Base-by-base conservation (phyloP, 2,329 filamentous ascomycete species). In the Fusarium sp. region DNA sequence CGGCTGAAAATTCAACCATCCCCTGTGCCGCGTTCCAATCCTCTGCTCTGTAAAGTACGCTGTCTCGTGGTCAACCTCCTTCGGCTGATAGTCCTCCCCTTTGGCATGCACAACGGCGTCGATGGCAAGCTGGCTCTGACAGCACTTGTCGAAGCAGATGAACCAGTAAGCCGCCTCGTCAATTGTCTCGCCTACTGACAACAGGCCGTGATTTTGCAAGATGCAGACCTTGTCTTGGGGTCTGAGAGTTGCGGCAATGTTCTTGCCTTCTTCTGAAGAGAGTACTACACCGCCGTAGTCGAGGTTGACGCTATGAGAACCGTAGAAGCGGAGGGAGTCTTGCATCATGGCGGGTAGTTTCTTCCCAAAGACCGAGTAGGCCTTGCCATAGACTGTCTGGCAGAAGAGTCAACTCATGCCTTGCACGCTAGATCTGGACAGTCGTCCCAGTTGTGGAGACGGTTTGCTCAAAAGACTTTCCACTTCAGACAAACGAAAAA, bases 131-230 rank as follows among this genome's bases (percentile, higher is more conserved):
- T 48, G 43, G 13, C 31, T 57, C 10, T 57, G 41, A n/a, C 41
- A 48, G 8, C 18, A 47, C 18, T 57, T 57, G 40, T 48, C 54
- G 13, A 57, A 47, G 10, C 30, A 57, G 3, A 47, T 57, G 23
- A 57, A 57, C 54, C 54, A 37, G n/a, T 36, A 44, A 13, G 52
- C 40, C 7, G 52, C 52, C 15, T 30, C 52, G 12, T 55, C 39
- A 5, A 55, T 34, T 0, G 39, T 36, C 11, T 44, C 39, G 10
- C 39, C 52, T 7, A 34, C 39, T 15, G 39, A 34, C 15, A 65
- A 44, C 11, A 61, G 57, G 6, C 62, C 57, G 13, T 65, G 56
- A 37, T 61, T 65, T n/a, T 59, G 57, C 7, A 65, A 15, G n/a
- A 61, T 51, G 31, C 48, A 58, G 3, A 44, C 62, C 27, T 65